These are phyloP conservation scores for Serendipita vermifera DNA, from an alignment of 768 basidiomycete species.

Conservation along the genomic window DNA sequence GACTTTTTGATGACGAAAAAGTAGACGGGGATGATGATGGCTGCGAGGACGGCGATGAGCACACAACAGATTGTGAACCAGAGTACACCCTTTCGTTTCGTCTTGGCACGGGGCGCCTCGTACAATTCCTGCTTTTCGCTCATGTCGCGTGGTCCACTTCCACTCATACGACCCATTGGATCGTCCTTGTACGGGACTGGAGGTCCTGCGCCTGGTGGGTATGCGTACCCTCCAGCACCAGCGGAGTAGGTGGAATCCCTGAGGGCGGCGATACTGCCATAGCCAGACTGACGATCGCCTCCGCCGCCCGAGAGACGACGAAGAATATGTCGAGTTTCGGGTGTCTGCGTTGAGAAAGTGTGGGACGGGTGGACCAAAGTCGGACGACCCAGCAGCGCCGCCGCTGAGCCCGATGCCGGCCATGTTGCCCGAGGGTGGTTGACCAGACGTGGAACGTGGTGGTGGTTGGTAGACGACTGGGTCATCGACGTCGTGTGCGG, in stretches of 20 bases:
- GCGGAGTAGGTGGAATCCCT: background rate
- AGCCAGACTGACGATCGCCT: background rate
- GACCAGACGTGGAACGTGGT: too few relatives aligned
- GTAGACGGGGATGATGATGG: constrained; percentile 17
- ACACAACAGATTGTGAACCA: constrained; percentile 27
- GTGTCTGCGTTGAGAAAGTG: background rate
- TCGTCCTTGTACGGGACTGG: background rate
- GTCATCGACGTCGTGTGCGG: too few relatives aligned
- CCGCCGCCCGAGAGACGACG: background rate
- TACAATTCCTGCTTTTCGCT: background rate
- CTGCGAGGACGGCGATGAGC: constrained; percentile 26
- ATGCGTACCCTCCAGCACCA: background rate
- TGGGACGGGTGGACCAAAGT: background rate
- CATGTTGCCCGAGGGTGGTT: background rate
- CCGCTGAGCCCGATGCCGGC: background rate
- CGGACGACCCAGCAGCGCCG: background rate
- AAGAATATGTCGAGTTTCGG: background rate
- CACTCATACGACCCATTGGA: background rate
- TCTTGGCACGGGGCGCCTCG: background rate
- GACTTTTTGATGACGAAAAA: constrained; percentile 15
- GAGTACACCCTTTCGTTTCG: background rate
- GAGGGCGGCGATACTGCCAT: background rate
- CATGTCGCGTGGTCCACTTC: background rate
- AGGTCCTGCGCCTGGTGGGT: background rate
- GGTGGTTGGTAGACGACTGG: background rate